Evolutionary conservation across 208 protist species (phyloP), one percentile per base, ranked within the genome.

Genomic region (Trypanosomatidae sp.): DNA sequence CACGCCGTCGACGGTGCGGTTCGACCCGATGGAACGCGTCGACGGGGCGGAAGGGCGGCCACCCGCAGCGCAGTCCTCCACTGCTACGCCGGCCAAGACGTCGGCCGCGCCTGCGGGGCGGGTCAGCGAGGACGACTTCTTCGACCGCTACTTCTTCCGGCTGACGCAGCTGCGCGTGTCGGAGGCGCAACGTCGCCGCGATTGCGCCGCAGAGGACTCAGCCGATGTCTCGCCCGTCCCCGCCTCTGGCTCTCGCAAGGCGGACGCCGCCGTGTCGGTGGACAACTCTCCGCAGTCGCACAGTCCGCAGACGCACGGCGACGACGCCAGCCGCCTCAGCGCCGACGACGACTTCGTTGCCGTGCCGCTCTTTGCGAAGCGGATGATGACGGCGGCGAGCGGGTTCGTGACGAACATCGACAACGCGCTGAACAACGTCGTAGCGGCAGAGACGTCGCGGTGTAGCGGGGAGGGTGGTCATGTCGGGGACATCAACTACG

Each of bases 61-160:
- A 8, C 3, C 44, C 7, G 41, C 33, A 1, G 22, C 28, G 60
- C 60, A 7, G 28, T 9, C 33, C 7, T 22, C 2, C 7, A 15
- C 9, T 15, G 46, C 60, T 8, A 10, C 15, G 22, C 22, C 49
- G 7, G 53, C 68, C 5, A 8, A 33, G 33, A 9, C 39, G 8
- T 22, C 28, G 46, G 52, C 39, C 0, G 36, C 66, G 9, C 62
- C 28, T 12, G 30, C 5, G 3, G 64, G 46, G 43, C 5, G 39
- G 33, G 62, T 95, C 1, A 83, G 56, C 5, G 85, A 91, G 65
- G 85, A 93, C 71, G 82, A 76, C 19, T 95, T 95, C 62, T 93
- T 95, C 72, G 86, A 93, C 49, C 91, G 88, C 28, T 95, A 95
- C 79, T 93, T 93, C 70, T 93, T 95, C 70, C 88, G 88, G 28